Conservation (phyloP, 169 alveolate species). For the Plasmodium fragile region DNA sequence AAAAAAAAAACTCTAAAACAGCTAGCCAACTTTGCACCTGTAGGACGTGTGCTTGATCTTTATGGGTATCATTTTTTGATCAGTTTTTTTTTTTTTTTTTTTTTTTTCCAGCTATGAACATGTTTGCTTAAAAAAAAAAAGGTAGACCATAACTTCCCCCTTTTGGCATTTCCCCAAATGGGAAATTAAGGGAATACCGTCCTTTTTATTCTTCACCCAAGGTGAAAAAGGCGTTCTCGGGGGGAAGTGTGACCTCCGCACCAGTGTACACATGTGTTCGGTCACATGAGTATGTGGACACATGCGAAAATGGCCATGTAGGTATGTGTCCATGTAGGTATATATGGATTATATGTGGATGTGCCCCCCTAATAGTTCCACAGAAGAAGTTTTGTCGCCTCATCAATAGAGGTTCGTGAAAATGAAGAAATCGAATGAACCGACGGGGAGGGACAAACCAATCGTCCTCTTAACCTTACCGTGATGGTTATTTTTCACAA, state of each 20-base stretch:
- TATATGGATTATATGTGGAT: not conserved
- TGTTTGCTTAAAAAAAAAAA: not conserved
- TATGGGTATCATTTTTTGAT: not conserved
- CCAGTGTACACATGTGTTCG: not conserved
- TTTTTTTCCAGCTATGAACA: not conserved
- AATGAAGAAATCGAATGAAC: not conserved
- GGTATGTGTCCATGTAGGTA: not conserved
- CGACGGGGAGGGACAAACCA: not conserved
- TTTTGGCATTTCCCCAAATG: not conserved
- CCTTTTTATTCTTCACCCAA: not conserved
- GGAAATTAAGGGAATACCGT: not conserved
- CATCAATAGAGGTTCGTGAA: not conserved
- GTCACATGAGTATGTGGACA: not conserved
- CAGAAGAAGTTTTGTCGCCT: not conserved
- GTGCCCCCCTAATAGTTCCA: not conserved
- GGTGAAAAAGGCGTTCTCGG: not conserved
- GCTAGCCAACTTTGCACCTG: not conserved
- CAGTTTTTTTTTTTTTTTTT: not conserved
- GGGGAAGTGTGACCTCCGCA: not conserved
- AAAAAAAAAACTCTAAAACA: not conserved
- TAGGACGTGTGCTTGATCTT: not conserved
- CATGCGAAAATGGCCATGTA: not conserved
- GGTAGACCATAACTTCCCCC: not conserved
- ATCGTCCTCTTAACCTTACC: not conserved
- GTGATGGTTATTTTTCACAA: not conserved